phyloP scores from a whole-genome alignment of 495 filamentous ascomycete genomes.

The Umbilicaria muhlenbergii region DNA sequence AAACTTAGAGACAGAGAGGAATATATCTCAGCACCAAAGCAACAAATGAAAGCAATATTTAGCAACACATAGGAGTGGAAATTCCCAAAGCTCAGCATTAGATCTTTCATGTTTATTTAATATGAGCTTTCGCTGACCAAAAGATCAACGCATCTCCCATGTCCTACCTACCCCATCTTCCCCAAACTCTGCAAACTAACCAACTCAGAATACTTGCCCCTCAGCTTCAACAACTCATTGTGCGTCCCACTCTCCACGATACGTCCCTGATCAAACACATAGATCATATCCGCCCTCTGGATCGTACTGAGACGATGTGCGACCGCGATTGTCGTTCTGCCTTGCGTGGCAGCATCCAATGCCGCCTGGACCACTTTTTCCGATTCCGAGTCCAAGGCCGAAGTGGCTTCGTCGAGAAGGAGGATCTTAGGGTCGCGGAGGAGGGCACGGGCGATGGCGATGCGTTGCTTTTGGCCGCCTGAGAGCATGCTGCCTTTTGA shows the following conservation, averaged over 20 bases:
- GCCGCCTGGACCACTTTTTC: conserved; percentile 76
- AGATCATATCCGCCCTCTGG: conserved; percentile 71
- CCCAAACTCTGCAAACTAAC: conserved; percentile 68
- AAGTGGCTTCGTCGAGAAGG: conserved; percentile 72
- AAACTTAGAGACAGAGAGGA: too few species aligned
- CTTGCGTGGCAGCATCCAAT: conserved; percentile 55
- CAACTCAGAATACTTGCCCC: conserved; percentile 60
- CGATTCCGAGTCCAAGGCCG: conserved; percentile 63
- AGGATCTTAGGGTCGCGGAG: conserved; percentile 54
- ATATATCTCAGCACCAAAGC: too few species aligned
- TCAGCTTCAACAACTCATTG: conserved; percentile 43
- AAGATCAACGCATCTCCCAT: neutral
- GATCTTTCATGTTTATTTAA: too few species aligned
- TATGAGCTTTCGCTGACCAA: too few species aligned
- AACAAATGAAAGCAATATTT: too few species aligned
- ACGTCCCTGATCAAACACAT: conserved; percentile 63
- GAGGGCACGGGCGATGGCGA: conserved; percentile 62
- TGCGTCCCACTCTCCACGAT: conserved; percentile 65
- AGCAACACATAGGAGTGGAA: neutral
- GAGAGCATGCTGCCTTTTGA: conserved; percentile 65
- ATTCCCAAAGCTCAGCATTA: neutral
- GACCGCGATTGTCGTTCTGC: conserved; percentile 65
- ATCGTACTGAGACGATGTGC: conserved; percentile 67
- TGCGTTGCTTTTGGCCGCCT: conserved; percentile 72
- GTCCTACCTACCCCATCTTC: conserved; percentile 24